Evolutionary conservation across 768 basidiomycete genomes (phyloP).

Genomic region (Termitomyces sp.): DNA sequence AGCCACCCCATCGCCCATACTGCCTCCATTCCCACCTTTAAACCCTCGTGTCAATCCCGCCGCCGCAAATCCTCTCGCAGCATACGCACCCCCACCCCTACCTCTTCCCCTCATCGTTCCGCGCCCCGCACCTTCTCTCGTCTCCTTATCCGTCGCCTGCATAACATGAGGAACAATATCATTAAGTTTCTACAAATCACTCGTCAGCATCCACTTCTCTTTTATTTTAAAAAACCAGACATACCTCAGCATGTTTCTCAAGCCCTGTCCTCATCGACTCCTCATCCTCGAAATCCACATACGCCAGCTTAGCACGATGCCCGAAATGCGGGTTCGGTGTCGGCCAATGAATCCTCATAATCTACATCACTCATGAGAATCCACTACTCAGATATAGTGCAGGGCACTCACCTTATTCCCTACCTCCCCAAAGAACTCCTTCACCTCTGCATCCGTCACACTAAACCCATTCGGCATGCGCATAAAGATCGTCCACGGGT

Average conservation of each 20-base stretch:
- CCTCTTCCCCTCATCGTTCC: slow-evolving; percentile 43
- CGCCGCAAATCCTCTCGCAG: slow-evolving; percentile 62
- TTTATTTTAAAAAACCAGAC: slow-evolving; percentile 16
- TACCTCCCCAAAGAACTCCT: slow-evolving; percentile 74
- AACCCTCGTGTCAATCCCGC: slow-evolving; percentile 59
- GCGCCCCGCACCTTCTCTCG: slow-evolving; percentile 20
- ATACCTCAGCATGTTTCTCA: slow-evolving; percentile 69
- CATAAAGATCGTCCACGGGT: slow-evolving; percentile 88
- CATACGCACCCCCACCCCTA: slow-evolving; percentile 56
- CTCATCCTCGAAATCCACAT: slow-evolving; percentile 89
- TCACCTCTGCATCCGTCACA: slow-evolving; percentile 60
- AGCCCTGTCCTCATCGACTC: slow-evolving; percentile 80
- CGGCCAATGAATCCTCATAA: slow-evolving; percentile 67
- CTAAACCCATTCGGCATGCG: slow-evolving; percentile 43
- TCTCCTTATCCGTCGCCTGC: slow-evolving; percentile 61
- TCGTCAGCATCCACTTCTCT: neutral
- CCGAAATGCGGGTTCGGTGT: slow-evolving; percentile 23
- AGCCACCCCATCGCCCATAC: slow-evolving; percentile 6
- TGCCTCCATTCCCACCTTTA: slow-evolving; percentile 4
- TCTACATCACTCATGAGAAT: slow-evolving; percentile 31
- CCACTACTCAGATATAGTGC: neutral
- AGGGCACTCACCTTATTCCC: slow-evolving; percentile 54
- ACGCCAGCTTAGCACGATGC: slow-evolving; percentile 64
- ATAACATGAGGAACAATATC: slow-evolving; percentile 65
- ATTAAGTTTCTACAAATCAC: slow-evolving; percentile 55